phyloP scores from a whole-genome alignment of 768 basidiomycete species.

The Serendipita indica region DNA sequence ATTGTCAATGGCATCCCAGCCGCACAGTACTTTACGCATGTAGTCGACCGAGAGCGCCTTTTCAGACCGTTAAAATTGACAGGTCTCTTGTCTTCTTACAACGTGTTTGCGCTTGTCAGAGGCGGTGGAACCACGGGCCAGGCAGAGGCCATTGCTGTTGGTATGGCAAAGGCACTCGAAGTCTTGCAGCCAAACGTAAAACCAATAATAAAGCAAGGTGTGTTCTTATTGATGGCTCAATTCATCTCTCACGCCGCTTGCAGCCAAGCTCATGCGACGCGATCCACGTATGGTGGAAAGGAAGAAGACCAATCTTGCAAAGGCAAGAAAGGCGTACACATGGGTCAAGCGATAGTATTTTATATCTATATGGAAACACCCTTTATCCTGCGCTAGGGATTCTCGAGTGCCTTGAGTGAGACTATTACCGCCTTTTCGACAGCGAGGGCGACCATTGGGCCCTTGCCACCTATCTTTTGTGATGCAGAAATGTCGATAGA shows the following conservation, averaged over 20 bases:
- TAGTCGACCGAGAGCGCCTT: conserved; percentile 65
- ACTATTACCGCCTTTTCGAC: conserved; percentile 48
- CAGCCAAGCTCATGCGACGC: conserved; percentile 73
- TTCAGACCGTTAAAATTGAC: conserved; percentile 74
- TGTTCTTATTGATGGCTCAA: conserved; percentile 8
- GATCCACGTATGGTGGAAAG: conserved; percentile 98
- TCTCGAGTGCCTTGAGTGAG: conserved; percentile 23
- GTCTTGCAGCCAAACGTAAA: conserved; percentile 55
- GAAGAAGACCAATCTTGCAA: conserved; percentile 87
- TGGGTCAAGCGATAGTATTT: conserved; percentile 84
- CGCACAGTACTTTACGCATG: conserved; percentile 58
- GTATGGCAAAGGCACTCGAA: conserved; percentile 58
- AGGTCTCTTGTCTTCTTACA: conserved; percentile 74
- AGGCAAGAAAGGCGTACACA: conserved; percentile 84
- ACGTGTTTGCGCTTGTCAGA: conserved; percentile 43
- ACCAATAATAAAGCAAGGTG: conserved; percentile 57
- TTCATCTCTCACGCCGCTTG: too few relatives aligned
- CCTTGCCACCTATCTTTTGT: conserved; percentile 31
- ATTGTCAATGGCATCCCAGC: conserved; percentile 78
- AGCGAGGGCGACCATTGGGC: conserved; percentile 33
- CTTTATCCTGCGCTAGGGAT: neutral
- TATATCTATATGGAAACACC: neutral
- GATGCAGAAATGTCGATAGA: conserved; percentile 42
- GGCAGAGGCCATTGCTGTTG: conserved; percentile 71
- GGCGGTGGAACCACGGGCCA: conserved; percentile 90